phyloP scores from a whole-genome alignment of 306 rosid species.

The Vigna trinervia region DNA sequence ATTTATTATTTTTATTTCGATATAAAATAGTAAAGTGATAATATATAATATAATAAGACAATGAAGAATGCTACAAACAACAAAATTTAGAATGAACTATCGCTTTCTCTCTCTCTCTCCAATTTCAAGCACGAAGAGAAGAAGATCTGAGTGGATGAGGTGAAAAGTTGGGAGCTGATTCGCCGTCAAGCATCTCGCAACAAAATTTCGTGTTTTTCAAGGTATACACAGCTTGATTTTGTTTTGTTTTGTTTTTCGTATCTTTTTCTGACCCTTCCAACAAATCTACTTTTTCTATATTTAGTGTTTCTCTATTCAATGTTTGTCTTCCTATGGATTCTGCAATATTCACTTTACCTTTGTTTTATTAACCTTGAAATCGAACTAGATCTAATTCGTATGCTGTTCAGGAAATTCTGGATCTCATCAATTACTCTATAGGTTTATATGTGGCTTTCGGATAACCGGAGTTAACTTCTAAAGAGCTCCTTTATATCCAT shows the following conservation, averaged over 20 bases:
- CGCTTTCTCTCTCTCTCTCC: constrained; percentile 10
- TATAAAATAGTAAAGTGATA: too few relatives aligned
- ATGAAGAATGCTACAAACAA: too few relatives aligned
- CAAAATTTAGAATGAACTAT: constrained; percentile 7
- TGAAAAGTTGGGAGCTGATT: constrained; percentile 14
- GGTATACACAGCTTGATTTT: background rate
- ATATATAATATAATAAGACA: too few relatives aligned
- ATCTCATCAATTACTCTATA: background rate
- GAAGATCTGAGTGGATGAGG: constrained; percentile 14
- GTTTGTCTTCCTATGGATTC: constrained; percentile 1
- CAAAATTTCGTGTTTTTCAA: background rate
- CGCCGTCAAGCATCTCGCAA: background rate
- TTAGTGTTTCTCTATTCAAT: background rate
- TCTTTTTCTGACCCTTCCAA: background rate
- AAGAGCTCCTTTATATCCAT: background rate
- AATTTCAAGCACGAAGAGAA: background rate
- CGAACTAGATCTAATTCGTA: constrained; percentile 12
- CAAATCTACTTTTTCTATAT: background rate
- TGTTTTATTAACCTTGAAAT: background rate
- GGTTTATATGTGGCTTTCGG: constrained; percentile 2
- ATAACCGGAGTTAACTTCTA: constrained; percentile 4
- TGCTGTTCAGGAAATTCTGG: constrained; percentile 13
- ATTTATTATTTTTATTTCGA: too few relatives aligned
- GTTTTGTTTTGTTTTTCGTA: background rate
- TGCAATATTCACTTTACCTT: background rate